Evolutionary conservation across 2,329 filamentous ascomycete genomes (phyloP).

Genomic region (Colletotrichum simmondsii): DNA sequence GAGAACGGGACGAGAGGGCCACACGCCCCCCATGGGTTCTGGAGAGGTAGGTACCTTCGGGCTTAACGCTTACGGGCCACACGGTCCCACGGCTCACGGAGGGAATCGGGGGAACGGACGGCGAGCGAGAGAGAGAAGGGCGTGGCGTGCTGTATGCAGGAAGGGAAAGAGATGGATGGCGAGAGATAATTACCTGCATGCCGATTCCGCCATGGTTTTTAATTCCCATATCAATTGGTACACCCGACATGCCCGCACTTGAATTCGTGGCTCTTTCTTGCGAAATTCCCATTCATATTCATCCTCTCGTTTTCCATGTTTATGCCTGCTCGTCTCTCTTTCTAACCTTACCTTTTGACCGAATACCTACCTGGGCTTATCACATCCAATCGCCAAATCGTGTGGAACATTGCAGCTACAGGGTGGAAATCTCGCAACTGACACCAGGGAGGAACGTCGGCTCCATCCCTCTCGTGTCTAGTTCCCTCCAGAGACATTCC

Average conservation of each 20-base stretch:
- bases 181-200: not conserved
- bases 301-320: not conserved
- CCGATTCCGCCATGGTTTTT: not conserved
- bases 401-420: constrained; percentile 7
- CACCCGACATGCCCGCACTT: not conserved
- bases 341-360: not conserved
- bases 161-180: too few species aligned
- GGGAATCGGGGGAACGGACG: constrained; percentile 28
- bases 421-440: not conserved
- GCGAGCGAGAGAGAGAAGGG: not conserved
- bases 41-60: not conserved
- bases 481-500: constrained; percentile 31
- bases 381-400: not conserved
- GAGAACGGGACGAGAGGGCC: too few species aligned
- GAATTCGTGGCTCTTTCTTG: not conserved
- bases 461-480: constrained; percentile 34
- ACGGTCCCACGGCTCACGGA: constrained; percentile 18
- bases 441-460: constrained; percentile 33
- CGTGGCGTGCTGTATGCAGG: not conserved
- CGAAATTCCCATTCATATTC: not conserved
- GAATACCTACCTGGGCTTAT: too few species aligned
- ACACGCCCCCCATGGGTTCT: not conserved
- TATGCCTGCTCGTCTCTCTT: not conserved
- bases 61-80: not conserved
- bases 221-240: constrained; percentile 1